phyloP scores from a whole-genome alignment of 2,329 filamentous ascomycete genomes.

The Cytospora mali region DNA sequence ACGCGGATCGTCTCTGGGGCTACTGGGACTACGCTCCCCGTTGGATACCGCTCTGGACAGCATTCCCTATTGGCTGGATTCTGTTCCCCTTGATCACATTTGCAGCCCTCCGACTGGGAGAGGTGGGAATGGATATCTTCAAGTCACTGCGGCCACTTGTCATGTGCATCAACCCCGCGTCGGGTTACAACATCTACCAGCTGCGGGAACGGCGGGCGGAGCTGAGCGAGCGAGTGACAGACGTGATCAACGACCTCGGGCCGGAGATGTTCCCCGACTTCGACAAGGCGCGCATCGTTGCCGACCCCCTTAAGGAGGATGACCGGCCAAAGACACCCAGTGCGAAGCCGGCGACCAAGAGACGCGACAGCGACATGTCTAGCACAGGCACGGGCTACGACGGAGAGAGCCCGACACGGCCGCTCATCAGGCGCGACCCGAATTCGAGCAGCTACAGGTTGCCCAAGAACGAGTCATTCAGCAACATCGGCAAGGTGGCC shows the following conservation, averaged over 20 bases:
- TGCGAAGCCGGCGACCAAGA: conserved; percentile 32
- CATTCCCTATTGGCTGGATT: conserved; percentile 74
- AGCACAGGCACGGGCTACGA: conserved; percentile 38
- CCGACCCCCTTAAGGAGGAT: conserved; percentile 51
- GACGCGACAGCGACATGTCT: conserved; percentile 55
- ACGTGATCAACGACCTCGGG: conserved; percentile 91
- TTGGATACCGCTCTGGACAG: conserved; percentile 77
- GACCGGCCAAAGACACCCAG: conserved; percentile 35
- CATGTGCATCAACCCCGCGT: conserved; percentile 81
- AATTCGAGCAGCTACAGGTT: conserved; percentile 56
- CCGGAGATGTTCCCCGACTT: conserved; percentile 98
- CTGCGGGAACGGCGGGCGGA: conserved; percentile 72
- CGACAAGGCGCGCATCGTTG: conserved; percentile 71
- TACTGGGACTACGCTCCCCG: conserved; percentile 78
- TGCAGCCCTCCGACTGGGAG: conserved; percentile 89
- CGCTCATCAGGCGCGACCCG: conserved; percentile 52
- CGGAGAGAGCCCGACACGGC: conserved; percentile 36
- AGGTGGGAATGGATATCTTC: conserved; percentile 98
- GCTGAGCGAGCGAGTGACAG: conserved; percentile 80
- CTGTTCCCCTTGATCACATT: conserved; percentile 89
- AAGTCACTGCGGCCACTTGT: conserved; percentile 90
- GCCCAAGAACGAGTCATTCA: conserved; percentile 91
- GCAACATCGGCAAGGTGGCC: conserved; percentile 82
- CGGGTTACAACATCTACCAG: conserved; percentile 79
- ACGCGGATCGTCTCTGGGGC: conserved; percentile 81